Evolutionary conservation across 2,329 filamentous ascomycete genomes (phyloP).

Genomic region (Hypocrella siamensis): DNA sequence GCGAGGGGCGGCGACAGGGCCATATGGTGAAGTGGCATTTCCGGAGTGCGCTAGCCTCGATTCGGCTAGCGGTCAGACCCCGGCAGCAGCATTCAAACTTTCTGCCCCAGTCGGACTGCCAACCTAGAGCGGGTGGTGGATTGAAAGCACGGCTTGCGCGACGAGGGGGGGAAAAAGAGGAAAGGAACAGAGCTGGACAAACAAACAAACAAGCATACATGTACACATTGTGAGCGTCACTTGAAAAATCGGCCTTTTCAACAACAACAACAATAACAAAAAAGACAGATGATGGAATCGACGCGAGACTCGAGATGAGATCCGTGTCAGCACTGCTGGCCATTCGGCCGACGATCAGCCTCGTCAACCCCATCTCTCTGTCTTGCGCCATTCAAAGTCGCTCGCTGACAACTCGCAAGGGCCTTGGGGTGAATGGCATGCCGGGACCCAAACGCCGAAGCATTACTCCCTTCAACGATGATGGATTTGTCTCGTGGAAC

Average conservation of each 20-base stretch:
- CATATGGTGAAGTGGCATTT: conserved; percentile 27
- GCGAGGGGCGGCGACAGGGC: conserved; percentile 16
- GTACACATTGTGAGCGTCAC: not conserved
- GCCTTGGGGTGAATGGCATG: conserved; percentile 17
- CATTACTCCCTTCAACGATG: conserved; percentile 75
- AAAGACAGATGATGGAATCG: conserved; percentile 17
- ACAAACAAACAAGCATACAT: not conserved
- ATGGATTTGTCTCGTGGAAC: conserved; percentile 67
- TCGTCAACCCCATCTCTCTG: conserved; percentile 8
- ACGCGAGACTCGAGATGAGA: conserved; percentile 28
- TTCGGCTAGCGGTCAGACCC: conserved; percentile 10
- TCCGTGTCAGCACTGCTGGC: conserved; percentile 17
- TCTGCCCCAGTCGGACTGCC: conserved; percentile 12
- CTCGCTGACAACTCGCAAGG: conserved; percentile 44
- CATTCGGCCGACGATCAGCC: conserved; percentile 16
- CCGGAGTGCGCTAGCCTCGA: conserved; percentile 16
- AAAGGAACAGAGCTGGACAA: not conserved
- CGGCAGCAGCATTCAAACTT: conserved; percentile 14
- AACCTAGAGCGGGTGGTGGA: not conserved
- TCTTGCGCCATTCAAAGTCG: conserved; percentile 10
- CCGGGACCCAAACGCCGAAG: conserved; percentile 42
- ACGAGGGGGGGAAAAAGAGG: not conserved
- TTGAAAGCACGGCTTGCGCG: not conserved
- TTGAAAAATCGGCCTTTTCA: too few relatives aligned
- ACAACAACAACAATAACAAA: not conserved